A percentile compares a stretch with the other conserved stretches of the same genome.
These are phyloP conservation scores for Cyberlindnera meyerae DNA, from an alignment of 805 yeast genomes.

Conservation along the genomic window DNA sequence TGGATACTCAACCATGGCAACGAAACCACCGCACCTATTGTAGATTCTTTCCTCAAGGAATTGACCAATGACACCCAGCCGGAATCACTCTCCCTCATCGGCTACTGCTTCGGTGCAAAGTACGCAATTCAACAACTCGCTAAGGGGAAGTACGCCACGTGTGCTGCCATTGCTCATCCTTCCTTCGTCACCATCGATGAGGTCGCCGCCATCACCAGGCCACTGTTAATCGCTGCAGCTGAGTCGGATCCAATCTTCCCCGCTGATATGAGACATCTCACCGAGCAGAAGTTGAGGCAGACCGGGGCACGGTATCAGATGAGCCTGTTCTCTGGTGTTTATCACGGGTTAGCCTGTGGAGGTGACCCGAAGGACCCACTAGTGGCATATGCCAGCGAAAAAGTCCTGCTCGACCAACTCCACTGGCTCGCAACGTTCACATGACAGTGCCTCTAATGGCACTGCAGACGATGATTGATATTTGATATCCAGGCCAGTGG, in stretches of 20 bases:
- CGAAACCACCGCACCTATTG: conserved; percentile 41
- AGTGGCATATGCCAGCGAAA: conserved; percentile 61
- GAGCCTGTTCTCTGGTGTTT: conserved; percentile 54
- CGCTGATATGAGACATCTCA: conserved; percentile 52
- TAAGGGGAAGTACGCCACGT: conserved; percentile 36
- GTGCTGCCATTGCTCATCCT: conserved; percentile 79
- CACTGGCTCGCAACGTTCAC: conserved; percentile 3
- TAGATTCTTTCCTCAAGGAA: conserved; percentile 40
- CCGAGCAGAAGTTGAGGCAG: conserved; percentile 53
- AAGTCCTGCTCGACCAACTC: conserved; percentile 42
- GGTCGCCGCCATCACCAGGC: conserved; percentile 47
- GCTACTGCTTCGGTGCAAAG: conserved; percentile 84
- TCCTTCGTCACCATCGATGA: conserved; percentile 63
- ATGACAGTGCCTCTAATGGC: too few species aligned
- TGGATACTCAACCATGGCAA: conserved; percentile 53
- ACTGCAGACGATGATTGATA: too few species aligned
- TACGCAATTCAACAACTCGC: conserved; percentile 48
- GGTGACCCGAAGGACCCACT: conserved; percentile 57
- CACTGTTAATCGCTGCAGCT: conserved; percentile 65
- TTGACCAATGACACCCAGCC: conserved; percentile 41
- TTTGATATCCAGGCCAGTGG: too few species aligned
- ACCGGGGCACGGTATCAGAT: conserved; percentile 52
- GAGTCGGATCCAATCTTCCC: conserved; percentile 62
- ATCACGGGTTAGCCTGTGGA: conserved; percentile 77
- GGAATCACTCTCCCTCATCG: conserved; percentile 51